Percentiles rank a stretch among this genome's conserved stretches.
Conservation (phyloP, 371 early-diverging fungal genomes). For the Chytridium lagenaria region DNA sequence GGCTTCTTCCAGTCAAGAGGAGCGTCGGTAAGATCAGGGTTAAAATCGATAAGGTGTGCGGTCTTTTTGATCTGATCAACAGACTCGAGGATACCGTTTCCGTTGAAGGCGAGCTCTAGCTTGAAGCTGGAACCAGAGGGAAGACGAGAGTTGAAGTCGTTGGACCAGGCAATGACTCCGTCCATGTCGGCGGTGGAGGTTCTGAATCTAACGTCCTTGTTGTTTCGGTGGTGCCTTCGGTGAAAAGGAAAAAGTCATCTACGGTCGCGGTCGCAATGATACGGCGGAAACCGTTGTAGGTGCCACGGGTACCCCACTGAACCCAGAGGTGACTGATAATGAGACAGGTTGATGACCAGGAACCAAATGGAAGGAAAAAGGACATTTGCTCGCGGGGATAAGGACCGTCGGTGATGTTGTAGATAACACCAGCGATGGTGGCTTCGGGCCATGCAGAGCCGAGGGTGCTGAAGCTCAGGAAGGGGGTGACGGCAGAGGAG, state of each 20-base stretch:
- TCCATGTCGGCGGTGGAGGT: slow-evolving; percentile 19
- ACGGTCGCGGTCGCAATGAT: slow-evolving; percentile 11
- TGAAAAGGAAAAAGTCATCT: slow-evolving; percentile 18
- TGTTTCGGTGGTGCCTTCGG: slow-evolving; percentile 16
- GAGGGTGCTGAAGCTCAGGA: slow-evolving; percentile 1
- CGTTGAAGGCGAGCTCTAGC: slow-evolving; percentile 24
- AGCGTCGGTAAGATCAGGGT: slow-evolving; percentile 18
- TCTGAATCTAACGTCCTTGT: slow-evolving; percentile 18
- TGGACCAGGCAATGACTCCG: slow-evolving; percentile 9
- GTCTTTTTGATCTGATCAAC: background rate
- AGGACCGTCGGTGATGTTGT: slow-evolving; percentile 15
- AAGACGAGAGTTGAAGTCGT: slow-evolving; percentile 24
- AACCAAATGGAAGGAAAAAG: slow-evolving; percentile 33
- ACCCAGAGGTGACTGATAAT: slow-evolving; percentile 36
- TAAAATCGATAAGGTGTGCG: slow-evolving; percentile 1
- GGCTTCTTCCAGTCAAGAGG: slow-evolving; percentile 29
- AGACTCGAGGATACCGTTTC: slow-evolving; percentile 16
- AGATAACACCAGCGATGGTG: slow-evolving; percentile 28
- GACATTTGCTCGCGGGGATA: slow-evolving; percentile 32
- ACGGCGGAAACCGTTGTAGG: slow-evolving; percentile 39
- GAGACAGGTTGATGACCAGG: slow-evolving; percentile 32
- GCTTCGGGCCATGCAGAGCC: background rate
- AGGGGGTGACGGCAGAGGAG: slow-evolving; percentile 5
- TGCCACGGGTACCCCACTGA: slow-evolving; percentile 39
- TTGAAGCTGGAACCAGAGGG: slow-evolving; percentile 20